Base-by-base conservation (phyloP, 805 yeast genomes). In the Wickerhamiella qilinensis region DNA sequence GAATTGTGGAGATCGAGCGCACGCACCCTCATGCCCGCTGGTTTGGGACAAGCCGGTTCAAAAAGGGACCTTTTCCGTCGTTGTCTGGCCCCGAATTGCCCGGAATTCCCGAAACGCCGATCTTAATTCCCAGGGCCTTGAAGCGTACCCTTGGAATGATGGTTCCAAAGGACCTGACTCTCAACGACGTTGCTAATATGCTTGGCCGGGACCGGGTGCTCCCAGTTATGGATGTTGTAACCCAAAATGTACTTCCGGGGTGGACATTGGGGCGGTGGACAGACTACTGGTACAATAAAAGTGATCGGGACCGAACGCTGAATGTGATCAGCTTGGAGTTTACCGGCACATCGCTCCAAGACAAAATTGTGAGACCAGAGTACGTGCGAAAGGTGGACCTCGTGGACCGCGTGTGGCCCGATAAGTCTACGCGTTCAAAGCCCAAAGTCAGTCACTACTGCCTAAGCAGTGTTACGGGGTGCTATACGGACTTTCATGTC, bases 401-500 rank as follows among this genome's bases (percentile, higher is more conserved):
- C 37, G 84, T 82, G 1, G 76, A 74, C 46, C 63, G 63, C 41
- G 70, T 76, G 1, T 85, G 93, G 85, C 68, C 62, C 3, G 36
- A 30, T 1, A 43, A 44, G 3, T 33, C 24, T 19, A 31, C 36
- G 17, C 51, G 45, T 0, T 42, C 39, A 3, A 45, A 48, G 25
- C 65, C 66, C 2, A 57, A 59, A 33, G 64, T 59, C 2, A 73
- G 84, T 17, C 72, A 76, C 39, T 85, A 85, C 54, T 77, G 93
- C 44, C 62, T 85, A 30, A 85, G 85, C 93, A 79, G 93, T 1
- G 93, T 82, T 2, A 62, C 66, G 20, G 72, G 77, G 43, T 74
- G 91, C 2, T 85, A 71, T 53, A 85, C 95, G 0, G 96, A 85
- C 54, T 85, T 84, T 58, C 96, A 85, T 56, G 64, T 85, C 32